phyloP scores from a whole-genome alignment of 1,139 yeast species.

The Diutina neorugosa region DNA sequence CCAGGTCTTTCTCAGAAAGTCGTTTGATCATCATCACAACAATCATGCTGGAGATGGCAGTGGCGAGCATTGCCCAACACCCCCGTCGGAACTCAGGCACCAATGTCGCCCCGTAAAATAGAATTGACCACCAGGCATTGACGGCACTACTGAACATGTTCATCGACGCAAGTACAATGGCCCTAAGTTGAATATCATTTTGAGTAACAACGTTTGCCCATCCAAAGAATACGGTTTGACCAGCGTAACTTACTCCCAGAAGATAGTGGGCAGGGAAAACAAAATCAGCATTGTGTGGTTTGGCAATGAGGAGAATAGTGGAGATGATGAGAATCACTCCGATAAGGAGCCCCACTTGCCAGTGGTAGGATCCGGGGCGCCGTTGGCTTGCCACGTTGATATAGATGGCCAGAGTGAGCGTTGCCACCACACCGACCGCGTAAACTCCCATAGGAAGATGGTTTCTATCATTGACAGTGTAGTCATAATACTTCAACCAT shows the following conservation, averaged over 20 bases:
- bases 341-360: slow-evolving; percentile 35
- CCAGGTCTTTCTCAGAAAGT: not conserved
- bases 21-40: slow-evolving; percentile 12
- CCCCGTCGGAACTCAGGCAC: slow-evolving; percentile 42
- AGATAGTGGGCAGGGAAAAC: slow-evolving; percentile 45
- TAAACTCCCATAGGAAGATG: slow-evolving; percentile 48
- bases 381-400: slow-evolving; percentile 34
- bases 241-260: slow-evolving; percentile 42
- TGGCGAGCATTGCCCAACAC: slow-evolving; percentile 44
- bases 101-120: slow-evolving; percentile 37
- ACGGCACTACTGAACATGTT: slow-evolving; percentile 52
- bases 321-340: slow-evolving; percentile 27
- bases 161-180: slow-evolving; percentile 48
- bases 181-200: slow-evolving; percentile 43
- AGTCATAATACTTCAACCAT: slow-evolving; percentile 32
- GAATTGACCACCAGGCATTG: slow-evolving; percentile 51
- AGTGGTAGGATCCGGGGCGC: slow-evolving; percentile 22
- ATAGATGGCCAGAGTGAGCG: slow-evolving; percentile 33
- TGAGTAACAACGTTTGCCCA: slow-evolving; percentile 49
- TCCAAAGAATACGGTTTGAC: slow-evolving; percentile 46
- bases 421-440: slow-evolving; percentile 40
- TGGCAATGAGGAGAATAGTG: slow-evolving; percentile 25
- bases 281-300: slow-evolving; percentile 20
- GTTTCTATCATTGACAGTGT: slow-evolving; percentile 35
- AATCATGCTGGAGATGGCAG: slow-evolving; percentile 21